Evolutionary conservation across 805 yeast genomes (phyloP), one percentile per base, ranked within the genome.

Genomic region (Zygoascus biomembranicola): DNA sequence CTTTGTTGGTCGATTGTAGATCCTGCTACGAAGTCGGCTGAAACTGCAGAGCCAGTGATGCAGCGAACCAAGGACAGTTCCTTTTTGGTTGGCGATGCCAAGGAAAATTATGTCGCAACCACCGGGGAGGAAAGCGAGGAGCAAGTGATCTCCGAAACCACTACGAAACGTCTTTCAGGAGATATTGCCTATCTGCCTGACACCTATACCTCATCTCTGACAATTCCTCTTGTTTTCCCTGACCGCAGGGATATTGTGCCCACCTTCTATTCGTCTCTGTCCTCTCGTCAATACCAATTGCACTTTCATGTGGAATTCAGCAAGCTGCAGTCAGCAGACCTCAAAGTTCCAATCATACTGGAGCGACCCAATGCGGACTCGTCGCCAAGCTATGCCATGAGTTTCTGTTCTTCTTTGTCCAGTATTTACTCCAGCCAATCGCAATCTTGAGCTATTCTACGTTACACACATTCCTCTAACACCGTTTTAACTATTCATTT

Each of bases 201-300:
- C 13, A 8, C 39, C 8, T 35, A 35, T n/a, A 4, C 39, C 39
- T 35, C 39, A 3, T 13, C 39, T 35, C 39, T 35, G 39, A 35
- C 39, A 11, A 35, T 46, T 6, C 49, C 49, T n/a, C 14, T 46
- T 32, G 41, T 19, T 16, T 6, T 46, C 20, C 49, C 49, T 5
- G 10, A 35, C 8, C 13, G 13, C 39, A 11, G 39, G 16, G 16
- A 35, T 23, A n/a, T 52, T 8, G 37, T 50, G 31, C 59, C 59
- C 3, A 43, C 54, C 13, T 56, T 54, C 47, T 20, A 51, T 43
- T 44, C 55, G 19, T 45, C 52, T 37, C 39, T 53, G 19, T 43
- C 47, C 10, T 49, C 53, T 14, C 43, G 59, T 16, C 45, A 47
- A 20, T 53, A 56, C 46, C 32, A 42, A 23, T 35, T 55, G 35